phyloP scores from a whole-genome alignment of 2,329 filamentous ascomycete species.

The Chaetomiaceae sp. region DNA sequence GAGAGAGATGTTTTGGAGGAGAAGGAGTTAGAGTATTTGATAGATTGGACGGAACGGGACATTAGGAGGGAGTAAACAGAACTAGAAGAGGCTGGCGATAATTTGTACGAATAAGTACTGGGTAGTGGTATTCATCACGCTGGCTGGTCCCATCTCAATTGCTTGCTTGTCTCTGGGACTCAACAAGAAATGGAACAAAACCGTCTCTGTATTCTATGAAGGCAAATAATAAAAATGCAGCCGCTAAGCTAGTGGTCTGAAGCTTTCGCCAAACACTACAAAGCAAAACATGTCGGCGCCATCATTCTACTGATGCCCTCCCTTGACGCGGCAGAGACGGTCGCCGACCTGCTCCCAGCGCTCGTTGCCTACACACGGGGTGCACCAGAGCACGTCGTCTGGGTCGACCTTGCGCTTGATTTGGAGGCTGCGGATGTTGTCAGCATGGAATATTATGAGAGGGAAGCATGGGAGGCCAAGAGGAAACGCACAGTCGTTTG shows the following conservation, averaged over 20 bases:
- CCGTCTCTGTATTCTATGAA: no score
- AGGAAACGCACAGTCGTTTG: slow-evolving; percentile 27
- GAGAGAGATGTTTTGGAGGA: neutral
- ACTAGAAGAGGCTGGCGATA: no score
- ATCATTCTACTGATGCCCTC: neutral
- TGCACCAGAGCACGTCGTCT: slow-evolving; percentile 37
- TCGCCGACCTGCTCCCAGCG: slow-evolving; percentile 25
- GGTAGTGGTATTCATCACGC: no score
- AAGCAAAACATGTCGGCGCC: neutral
- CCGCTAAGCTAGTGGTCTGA: no score
- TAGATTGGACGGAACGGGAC: no score
- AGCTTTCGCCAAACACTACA: no score
- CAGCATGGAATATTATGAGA: neutral
- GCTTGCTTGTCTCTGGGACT: no score
- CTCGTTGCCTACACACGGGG: slow-evolving; percentile 29
- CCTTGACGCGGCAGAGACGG: slow-evolving; percentile 18
- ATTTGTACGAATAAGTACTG: no score
- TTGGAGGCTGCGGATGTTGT: neutral
- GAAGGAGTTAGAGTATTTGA: no score
- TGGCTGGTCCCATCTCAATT: no score
- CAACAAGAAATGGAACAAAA: no score
- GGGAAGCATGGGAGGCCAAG: neutral
- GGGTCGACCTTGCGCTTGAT: slow-evolving; percentile 33
- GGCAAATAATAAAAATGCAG: no score
- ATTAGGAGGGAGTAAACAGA: neutral